A percentile compares a stretch with the other conserved stretches of the same genome.
Conservation (phyloP, 23 red algal species). For the Gracilaria caudata region DNA sequence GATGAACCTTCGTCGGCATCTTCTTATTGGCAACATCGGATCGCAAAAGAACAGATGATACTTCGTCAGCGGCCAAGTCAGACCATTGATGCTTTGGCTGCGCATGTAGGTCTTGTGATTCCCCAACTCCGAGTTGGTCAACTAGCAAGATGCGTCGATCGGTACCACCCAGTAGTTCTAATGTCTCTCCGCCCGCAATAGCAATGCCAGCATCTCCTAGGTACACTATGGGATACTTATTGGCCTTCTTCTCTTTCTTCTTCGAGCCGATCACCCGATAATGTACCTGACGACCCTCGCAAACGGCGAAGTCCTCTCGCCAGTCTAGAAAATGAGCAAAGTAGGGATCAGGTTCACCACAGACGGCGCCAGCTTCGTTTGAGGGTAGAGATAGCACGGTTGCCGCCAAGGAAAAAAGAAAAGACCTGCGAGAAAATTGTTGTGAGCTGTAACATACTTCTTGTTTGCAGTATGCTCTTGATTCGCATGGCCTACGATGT, state of each 20-base stretch:
- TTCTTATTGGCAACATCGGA: conserved; percentile 6
- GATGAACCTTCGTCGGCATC: conserved; percentile 15
- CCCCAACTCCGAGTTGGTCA: conserved; percentile 39
- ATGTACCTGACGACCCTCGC: conserved; percentile 7
- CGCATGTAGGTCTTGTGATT: background rate
- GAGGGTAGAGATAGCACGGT: background rate
- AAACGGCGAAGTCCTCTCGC: conserved; percentile 14
- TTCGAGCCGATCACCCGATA: conserved; percentile 39
- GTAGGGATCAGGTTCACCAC: conserved; percentile 47
- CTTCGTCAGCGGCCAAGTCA: conserved; percentile 23
- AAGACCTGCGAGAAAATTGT: conserved; percentile 5
- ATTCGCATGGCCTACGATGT: background rate
- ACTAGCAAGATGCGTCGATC: conserved; percentile 29
- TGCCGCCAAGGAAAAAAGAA: background rate
- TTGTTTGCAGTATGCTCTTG: background rate
- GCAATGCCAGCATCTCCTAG: conserved; percentile 35
- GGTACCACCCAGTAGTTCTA: conserved; percentile 22
- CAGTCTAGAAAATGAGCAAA: conserved; percentile 52
- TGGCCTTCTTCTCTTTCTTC: conserved; percentile 32
- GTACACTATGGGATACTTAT: conserved; percentile 49
- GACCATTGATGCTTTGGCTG: background rate
- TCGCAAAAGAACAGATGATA: background rate
- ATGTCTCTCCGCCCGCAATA: conserved; percentile 15
- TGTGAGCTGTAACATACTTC: background rate
- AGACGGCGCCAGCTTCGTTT: background rate